Evolutionary conservation across 352 stramenopile genomes (phyloP), one percentile per base, ranked within the genome.

Genomic region (Pythium aphanidermatum): DNA sequence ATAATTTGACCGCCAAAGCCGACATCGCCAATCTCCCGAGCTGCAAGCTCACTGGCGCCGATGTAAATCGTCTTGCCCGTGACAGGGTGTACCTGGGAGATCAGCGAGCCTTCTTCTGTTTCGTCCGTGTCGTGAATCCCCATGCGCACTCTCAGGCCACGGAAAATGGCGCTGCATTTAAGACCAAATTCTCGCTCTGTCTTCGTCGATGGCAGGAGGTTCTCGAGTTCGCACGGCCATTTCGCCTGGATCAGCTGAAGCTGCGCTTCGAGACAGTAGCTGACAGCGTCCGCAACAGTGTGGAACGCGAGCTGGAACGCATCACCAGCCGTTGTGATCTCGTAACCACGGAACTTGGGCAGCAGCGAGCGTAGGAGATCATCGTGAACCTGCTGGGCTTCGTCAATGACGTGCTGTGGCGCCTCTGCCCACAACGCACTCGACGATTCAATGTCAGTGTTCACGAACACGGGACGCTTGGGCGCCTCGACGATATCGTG

Each of bases 261-360:
- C 35, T 89, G 77, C 5, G 81, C 63, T n/a, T 84, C 70, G 1
- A 89, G 40, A 24, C 70, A 82, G 51, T 89, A 89, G 26, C 61
- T 60, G 8, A 86, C 68, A 5, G 77, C 77, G 28, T 89, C 74
- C 3, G 42, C 27, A 26, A 86, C 70, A 20, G 28, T 60, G 58
- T 89, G 74, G 52, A 89, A 89, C 8, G 77, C 77, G 16, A 89
- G 54, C 40, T 89, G 77, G 43, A 89, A 89, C 4, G 77, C 64
- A 35, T 89, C 77, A 8, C 77, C 77, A 0, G 61, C 70, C 5
- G 77, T 89, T 31, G 77, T 89, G 38, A 89, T 87, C 58, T 89
- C 77, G 50, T 89, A 89, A 0, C 76, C 76, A 25, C 66, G 60
- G 31, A 68, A 83, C 17, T 67, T 80, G 1, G 70, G 61, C 14